phyloP scores from a whole-genome alignment of 2,329 filamentous ascomycete species.

The Colletotrichum orbiculare region DNA sequence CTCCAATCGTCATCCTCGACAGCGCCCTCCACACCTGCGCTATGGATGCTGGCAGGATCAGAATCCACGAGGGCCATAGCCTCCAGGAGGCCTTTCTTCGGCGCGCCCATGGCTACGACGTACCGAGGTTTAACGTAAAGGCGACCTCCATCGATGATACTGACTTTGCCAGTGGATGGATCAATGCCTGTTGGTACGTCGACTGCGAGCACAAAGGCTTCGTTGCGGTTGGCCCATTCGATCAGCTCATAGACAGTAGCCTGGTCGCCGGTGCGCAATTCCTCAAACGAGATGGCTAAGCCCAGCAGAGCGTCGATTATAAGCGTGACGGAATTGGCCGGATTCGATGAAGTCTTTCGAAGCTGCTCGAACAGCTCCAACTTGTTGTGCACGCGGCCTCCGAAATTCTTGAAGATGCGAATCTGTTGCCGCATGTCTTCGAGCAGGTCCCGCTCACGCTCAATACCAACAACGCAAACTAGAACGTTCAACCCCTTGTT shows the following conservation, averaged over 20 bases:
- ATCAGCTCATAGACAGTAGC: slow-evolving; percentile 89
- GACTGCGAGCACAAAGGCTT: slow-evolving; percentile 85
- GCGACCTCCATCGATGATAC: slow-evolving; percentile 77
- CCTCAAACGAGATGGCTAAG: slow-evolving; percentile 88
- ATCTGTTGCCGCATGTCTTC: slow-evolving; percentile 85
- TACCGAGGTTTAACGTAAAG: slow-evolving; percentile 85
- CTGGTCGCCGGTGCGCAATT: slow-evolving; percentile 84
- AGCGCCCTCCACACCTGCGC: slow-evolving; percentile 38
- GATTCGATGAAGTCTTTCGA: slow-evolving; percentile 53
- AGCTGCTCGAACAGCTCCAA: slow-evolving; percentile 70
- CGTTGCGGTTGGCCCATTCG: slow-evolving; percentile 91
- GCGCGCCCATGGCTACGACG: slow-evolving; percentile 86
- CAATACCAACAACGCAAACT: slow-evolving; percentile 85
- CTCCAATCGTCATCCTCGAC: slow-evolving; percentile 74
- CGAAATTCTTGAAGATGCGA: slow-evolving; percentile 84
- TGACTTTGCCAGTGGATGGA: slow-evolving; percentile 76
- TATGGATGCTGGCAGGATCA: slow-evolving; percentile 2
- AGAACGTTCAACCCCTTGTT: slow-evolving; percentile 85
- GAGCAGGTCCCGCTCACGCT: slow-evolving; percentile 83
- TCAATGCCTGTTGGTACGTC: slow-evolving; percentile 92
- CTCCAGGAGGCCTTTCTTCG: slow-evolving; percentile 85
- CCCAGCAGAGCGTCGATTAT: slow-evolving; percentile 92
- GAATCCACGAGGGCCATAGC: slow-evolving; percentile 72
- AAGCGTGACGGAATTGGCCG: slow-evolving; percentile 71
- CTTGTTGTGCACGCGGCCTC: slow-evolving; percentile 76